phyloP scores from a whole-genome alignment of 345 rosid species.

The Carallia pectinifolia region DNA sequence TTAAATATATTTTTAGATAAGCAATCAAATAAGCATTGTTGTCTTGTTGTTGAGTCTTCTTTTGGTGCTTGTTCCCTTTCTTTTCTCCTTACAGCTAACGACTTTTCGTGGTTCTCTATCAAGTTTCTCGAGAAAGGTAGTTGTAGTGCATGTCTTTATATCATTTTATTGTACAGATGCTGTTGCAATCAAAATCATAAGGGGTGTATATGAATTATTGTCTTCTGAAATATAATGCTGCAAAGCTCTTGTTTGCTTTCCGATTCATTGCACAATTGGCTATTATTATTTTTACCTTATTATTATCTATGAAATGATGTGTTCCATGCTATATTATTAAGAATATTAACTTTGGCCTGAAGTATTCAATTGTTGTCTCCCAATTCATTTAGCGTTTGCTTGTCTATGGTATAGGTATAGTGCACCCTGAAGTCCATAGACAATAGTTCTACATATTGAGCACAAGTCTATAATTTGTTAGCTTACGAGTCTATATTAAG shows the following conservation, averaged over 20 bases:
- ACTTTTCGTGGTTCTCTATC: conserved; percentile 28
- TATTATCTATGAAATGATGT: no score
- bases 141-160: conserved; percentile 31
- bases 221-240: conserved; percentile 40
- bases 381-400: no score
- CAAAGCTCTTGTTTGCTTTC: conserved; percentile 10
- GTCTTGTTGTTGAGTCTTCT: conserved; percentile 40
- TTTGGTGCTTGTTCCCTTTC: conserved; percentile 21
- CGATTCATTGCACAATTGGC: not conserved
- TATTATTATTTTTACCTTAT: not conserved
- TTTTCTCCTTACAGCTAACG: conserved; percentile 31
- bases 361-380: no score
- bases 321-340: no score
- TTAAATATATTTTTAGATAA: conserved; percentile 24
- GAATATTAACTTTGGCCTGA: no score
- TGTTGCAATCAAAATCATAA: conserved; percentile 29
- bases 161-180: conserved; percentile 41
- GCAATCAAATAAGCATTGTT: conserved; percentile 36
- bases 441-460: no score
- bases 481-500: no score
- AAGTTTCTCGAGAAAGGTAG: conserved; percentile 35
- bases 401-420: no score
- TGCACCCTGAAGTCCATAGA: no score
- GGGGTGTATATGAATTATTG: conserved; percentile 36
- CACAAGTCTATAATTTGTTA: no score